Base-by-base conservation (phyloP, 2,329 filamentous ascomycete species). In the Pyrenophora graminea region DNA sequence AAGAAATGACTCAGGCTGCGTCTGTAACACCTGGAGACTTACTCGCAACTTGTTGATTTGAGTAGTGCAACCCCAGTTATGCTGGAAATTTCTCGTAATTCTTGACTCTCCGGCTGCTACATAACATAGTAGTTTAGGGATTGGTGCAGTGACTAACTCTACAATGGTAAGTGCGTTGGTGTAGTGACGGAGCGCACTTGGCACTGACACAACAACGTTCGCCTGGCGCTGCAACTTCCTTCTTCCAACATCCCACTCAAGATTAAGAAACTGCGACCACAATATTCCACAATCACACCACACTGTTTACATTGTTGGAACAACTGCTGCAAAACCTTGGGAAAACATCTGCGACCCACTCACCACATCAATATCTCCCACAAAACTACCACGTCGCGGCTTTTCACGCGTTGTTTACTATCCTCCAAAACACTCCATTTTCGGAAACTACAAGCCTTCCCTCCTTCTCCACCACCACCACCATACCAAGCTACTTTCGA, bases 321-420 rank as follows among this genome's bases (percentile, higher is more conserved):
- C 55, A 47, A 39, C 3, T 31, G 6, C 30, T 42, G 23, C 40
- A 31, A 44, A 46, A 45, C 13, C 33, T 37, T 46, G 15, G 12
- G 36, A 34, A 21, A 42, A 44, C 33, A 15, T 27, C n/a, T 9
- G 39, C 12, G 44, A 30, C 30, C 23, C 40, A 46, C 27, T 34
- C 19, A 7, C 17, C 23, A 31, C 13, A 42, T 33, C 45, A 17
- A 23, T 18, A 23, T 39, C 23, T 15, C n/a, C 15, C 44, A 25
- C 33, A 12, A 34, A 27, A 19, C 32, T 3, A 31, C 33, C 32
- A 23, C 18, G 41, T 33, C 43, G 37, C 42, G 41, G 15, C 21
- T 51, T 47, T 52, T 55, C 52, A 61, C 61, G 59, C 59, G 51
- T 59, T 65, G 61, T 65, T 63, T 64, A 58, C 61, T 48, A 56